Conservation (phyloP, 2,329 filamentous ascomycete species). For the Volutella citrinella region DNA sequence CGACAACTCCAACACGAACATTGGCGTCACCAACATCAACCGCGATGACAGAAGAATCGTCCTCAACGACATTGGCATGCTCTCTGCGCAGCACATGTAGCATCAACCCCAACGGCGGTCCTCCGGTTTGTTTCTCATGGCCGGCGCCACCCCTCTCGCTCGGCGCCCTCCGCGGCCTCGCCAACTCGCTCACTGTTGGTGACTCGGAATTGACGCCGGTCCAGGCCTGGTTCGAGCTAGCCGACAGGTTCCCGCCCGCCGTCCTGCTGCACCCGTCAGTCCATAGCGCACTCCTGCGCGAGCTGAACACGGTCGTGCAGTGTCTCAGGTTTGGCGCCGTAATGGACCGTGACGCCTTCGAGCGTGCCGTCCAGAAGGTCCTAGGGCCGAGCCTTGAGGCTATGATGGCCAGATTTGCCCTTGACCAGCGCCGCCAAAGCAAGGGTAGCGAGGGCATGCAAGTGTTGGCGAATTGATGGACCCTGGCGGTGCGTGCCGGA, state of each 20-base stretch:
- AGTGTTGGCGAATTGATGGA: constrained; percentile 1
- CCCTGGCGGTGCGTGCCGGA: too few relatives aligned
- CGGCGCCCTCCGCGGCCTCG: constrained; percentile 41
- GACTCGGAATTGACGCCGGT: constrained; percentile 46
- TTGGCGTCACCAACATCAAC: too few relatives aligned
- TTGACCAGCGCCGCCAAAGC: too few relatives aligned
- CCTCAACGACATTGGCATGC: too few relatives aligned
- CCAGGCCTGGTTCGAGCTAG: constrained; percentile 55
- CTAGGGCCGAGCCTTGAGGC: constrained; percentile 27
- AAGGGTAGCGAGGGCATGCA: too few relatives aligned
- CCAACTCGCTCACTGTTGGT: constrained; percentile 41
- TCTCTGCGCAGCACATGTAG: too few relatives aligned
- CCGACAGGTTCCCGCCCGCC: constrained; percentile 36
- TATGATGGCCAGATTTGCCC: constrained; percentile 11
- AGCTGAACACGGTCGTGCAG: constrained; percentile 41
- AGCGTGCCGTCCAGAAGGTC: constrained; percentile 42
- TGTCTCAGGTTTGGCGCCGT: constrained; percentile 48
- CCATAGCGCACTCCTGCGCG: constrained; percentile 37
- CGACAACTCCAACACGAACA: too few relatives aligned
- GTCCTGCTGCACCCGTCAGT: constrained; percentile 33
- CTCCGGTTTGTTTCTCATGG: too few relatives aligned
- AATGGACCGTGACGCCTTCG: constrained; percentile 45
- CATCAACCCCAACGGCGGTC: too few relatives aligned
- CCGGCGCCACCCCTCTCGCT: constrained; percentile 39
- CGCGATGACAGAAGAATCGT: too few relatives aligned